Evolutionary conservation across 164 flowering plant genomes (phyloP), one percentile per base, ranked within the genome.

Genomic region (Liriodendron chinense): DNA sequence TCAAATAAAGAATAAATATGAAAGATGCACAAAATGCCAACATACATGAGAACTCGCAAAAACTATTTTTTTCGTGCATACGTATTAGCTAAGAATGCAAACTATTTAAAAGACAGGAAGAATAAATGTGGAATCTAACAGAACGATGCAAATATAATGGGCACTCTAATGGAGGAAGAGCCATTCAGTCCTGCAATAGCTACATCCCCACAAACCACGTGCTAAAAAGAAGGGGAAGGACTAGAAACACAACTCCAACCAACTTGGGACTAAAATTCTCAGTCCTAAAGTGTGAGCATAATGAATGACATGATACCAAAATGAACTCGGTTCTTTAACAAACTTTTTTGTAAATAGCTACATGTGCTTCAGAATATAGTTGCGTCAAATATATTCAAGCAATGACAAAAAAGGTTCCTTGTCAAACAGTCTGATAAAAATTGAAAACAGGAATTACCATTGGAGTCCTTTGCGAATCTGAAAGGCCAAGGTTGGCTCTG

Each of bases 391-490:
- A 47, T 49, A 49, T 21, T 21, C 59, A 69, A 69, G 57, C 26
- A 69, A 49, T 20, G 24, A 49, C 8, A 8, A 18, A 69, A 26
- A n/a, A 5, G 18, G 53, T 10, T 26, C n/a, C 12, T 48, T n/a
- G 7, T 14, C n/a, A 68, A n/a, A 34, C 43, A 34, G 43, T 34
- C 43, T 4, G 43, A 34, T 34, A 34, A 26, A 61, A 72, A 50
- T 14, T 24, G 9, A 1, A 76, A 48, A 63, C 18, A 73, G 10
- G 65, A 67, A 56, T 70, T 91, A 96, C 99, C 95, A 82, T 65
- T 50, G 99, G 99, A n/a, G 99, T 96, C 82, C 97, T 91, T 74
- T 91, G 97, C 12, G 96, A 87, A 85, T 96, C 99, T 67, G 99
- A 96, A 82, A 96, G 98, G 49, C 99, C 99, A 77, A 96, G 95